Evolutionary conservation across 2,329 filamentous ascomycete species (phyloP).

Genomic region (Scedosporium aurantiacum): DNA sequence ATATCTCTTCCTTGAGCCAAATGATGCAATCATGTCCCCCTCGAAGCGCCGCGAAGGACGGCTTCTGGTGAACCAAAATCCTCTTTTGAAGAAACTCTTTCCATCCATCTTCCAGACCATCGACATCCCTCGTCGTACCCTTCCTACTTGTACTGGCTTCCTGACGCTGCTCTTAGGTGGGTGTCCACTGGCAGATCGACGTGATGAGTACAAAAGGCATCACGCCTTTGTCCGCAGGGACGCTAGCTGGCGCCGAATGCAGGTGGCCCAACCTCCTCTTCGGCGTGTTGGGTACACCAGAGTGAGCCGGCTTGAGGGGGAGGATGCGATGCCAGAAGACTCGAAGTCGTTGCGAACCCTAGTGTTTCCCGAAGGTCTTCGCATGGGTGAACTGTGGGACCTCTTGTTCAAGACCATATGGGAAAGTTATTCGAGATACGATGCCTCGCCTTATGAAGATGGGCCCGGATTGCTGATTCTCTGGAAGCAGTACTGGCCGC

Average conservation of each 20-base stretch:
- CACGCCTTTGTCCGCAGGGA: conserved; percentile 9
- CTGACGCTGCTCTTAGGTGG: not conserved
- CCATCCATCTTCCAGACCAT: conserved; percentile 1
- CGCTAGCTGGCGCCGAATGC: conserved; percentile 15
- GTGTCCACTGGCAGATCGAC: not conserved
- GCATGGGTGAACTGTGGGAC: not conserved
- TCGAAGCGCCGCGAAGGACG: not conserved
- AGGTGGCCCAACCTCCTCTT: conserved; percentile 15
- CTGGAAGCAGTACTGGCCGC: not conserved
- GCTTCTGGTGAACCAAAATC: not conserved
- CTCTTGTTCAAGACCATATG: not conserved
- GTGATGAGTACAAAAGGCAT: not conserved
- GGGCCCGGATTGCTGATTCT: not conserved
- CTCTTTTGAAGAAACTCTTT: conserved; percentile 5
- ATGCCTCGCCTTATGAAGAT: not conserved
- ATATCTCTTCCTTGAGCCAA: conserved; percentile 2
- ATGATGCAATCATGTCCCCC: not conserved
- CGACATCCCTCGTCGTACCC: not conserved
- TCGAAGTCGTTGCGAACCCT: not conserved
- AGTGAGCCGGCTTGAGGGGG: not conserved
- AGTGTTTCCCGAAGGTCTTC: not conserved
- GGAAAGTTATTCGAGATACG: not conserved
- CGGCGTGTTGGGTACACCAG: conserved; percentile 11
- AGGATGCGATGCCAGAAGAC: not conserved
- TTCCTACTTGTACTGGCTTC: not conserved